These are phyloP conservation scores for Aureobasidium namibiae DNA, from an alignment of 2,329 filamentous ascomycete genomes.

Conservation along the genomic window DNA sequence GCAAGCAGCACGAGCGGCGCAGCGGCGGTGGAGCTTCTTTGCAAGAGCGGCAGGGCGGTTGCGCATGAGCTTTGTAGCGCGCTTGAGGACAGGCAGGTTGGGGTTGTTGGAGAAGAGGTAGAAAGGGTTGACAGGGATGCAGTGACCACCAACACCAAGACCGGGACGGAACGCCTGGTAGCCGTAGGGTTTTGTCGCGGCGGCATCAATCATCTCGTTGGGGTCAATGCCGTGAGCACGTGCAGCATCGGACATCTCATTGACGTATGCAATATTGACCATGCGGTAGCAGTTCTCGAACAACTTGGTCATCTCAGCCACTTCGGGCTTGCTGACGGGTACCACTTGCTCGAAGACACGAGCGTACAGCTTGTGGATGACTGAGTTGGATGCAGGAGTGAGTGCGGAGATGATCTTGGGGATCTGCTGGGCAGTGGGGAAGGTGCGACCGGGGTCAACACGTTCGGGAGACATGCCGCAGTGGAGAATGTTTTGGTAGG, in stretches of 20 bases:
- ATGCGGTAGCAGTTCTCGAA: slow-evolving; percentile 48
- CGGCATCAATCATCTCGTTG: slow-evolving; percentile 16
- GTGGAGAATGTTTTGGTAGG: slow-evolving; percentile 31
- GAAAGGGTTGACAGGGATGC: slow-evolving; percentile 49
- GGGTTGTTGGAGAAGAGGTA: slow-evolving; percentile 42
- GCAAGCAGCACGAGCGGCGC: neutral
- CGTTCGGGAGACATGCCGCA: slow-evolving; percentile 31
- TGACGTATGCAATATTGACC: slow-evolving; percentile 19
- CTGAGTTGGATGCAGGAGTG: slow-evolving; percentile 36
- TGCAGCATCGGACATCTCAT: slow-evolving; percentile 18
- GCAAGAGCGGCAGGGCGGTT: slow-evolving; percentile 29
- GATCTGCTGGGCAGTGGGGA: slow-evolving; percentile 29
- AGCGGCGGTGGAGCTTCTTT: slow-evolving; percentile 14
- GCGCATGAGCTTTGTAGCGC: slow-evolving; percentile 38
- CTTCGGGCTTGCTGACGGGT: slow-evolving; percentile 44
- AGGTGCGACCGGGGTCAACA: slow-evolving; percentile 18
- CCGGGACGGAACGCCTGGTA: slow-evolving; percentile 42
- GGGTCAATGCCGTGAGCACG: slow-evolving; percentile 16
- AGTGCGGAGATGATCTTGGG: slow-evolving; percentile 49
- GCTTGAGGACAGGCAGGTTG: slow-evolving; percentile 39
- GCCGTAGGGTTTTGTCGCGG: slow-evolving; percentile 33
- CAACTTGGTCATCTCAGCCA: slow-evolving; percentile 51
- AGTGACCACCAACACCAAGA: slow-evolving; percentile 48
- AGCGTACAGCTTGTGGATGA: slow-evolving; percentile 39
- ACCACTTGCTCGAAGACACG: slow-evolving; percentile 42